These are phyloP conservation scores for Aspergillus fijiensis DNA, from an alignment of 2,329 filamentous ascomycete species.

Conservation along the genomic window DNA sequence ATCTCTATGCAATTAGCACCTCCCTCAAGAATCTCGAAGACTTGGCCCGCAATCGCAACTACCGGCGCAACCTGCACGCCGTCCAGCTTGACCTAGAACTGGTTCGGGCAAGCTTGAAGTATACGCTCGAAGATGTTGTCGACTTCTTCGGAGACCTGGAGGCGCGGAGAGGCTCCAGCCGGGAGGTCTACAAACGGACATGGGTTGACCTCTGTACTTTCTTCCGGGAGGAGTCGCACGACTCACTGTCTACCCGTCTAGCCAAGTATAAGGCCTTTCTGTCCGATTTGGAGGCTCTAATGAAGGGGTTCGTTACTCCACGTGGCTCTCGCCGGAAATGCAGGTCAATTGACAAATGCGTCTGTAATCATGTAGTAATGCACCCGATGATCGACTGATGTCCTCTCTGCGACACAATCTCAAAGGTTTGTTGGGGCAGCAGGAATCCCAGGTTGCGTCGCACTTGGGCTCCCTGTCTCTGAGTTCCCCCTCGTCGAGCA, in stretches of 20 bases:
- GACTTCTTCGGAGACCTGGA: slow-evolving; percentile 46
- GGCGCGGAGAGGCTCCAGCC: slow-evolving; percentile 23
- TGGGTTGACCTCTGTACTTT: slow-evolving; percentile 53
- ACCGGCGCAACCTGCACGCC: slow-evolving; percentile 38
- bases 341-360: slow-evolving; percentile 8
- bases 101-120: slow-evolving; percentile 49
- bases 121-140: slow-evolving; percentile 53
- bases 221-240: slow-evolving; percentile 49
- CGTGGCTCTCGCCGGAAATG: slow-evolving; percentile 8
- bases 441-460: slow-evolving; percentile 30
- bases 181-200: slow-evolving; percentile 46
- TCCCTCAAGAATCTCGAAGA: slow-evolving; percentile 51
- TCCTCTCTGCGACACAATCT: slow-evolving; percentile 27
- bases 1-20: slow-evolving; percentile 56
- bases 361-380: slow-evolving; percentile 21
- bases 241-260: slow-evolving; percentile 49
- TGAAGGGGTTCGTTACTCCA: slow-evolving; percentile 48
- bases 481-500: slow-evolving; percentile 27
- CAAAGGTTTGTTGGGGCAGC: slow-evolving; percentile 28
- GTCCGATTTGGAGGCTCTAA: slow-evolving; percentile 43
- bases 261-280: slow-evolving; percentile 53
- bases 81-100: slow-evolving; percentile 51
- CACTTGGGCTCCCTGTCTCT: slow-evolving; percentile 29
- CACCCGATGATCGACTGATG: slow-evolving; percentile 27
- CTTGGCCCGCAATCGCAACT: slow-evolving; percentile 41